A percentile compares a stretch with the other conserved stretches of the same genome.
These are phyloP conservation scores for Geosiphon pyriformis DNA, from an alignment of 192 early-diverging fungal genomes.

Conservation along the genomic window DNA sequence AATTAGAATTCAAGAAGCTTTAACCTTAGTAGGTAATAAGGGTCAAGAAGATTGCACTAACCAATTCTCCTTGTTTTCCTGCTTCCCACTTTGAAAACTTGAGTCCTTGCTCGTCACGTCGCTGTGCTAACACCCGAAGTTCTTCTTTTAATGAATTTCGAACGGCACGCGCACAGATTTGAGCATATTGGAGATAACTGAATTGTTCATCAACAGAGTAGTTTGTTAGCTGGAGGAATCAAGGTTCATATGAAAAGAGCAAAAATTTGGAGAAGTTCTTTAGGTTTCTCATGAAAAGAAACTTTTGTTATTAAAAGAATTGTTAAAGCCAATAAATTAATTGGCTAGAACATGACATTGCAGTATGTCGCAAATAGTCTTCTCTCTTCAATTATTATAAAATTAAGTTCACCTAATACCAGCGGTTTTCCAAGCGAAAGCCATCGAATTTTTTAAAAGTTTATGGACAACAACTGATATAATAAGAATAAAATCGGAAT, in stretches of 20 bases:
- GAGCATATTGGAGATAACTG: constrained; percentile 84
- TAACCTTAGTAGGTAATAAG: too few relatives aligned
- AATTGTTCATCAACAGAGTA: constrained; percentile 2
- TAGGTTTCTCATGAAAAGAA: too few relatives aligned
- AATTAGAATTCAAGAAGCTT: too few relatives aligned
- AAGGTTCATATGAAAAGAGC: too few relatives aligned
- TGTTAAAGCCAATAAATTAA: too few relatives aligned
- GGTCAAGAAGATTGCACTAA: constrained; percentile 44
- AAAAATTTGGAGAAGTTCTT: too few relatives aligned
- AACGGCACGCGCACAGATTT: constrained; percentile 73
- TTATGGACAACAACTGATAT: too few relatives aligned
- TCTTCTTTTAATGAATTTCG: constrained; percentile 83
- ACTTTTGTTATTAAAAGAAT: too few relatives aligned
- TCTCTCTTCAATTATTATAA: neutral
- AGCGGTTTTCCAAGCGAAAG: constrained; percentile 50
- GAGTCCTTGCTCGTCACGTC: constrained; percentile 70
- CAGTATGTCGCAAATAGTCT: neutral
- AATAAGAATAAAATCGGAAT: too few relatives aligned
- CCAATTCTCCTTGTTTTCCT: constrained; percentile 75
- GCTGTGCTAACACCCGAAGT: constrained; percentile 55
- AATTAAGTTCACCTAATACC: constrained; percentile 37
- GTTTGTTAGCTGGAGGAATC: neutral
- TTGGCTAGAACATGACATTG: too few relatives aligned
- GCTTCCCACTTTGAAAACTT: constrained; percentile 74
- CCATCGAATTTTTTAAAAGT: constrained; percentile 24